phyloP scores from a whole-genome alignment of 768 basidiomycete genomes.

The Boletus rubescentipes region DNA sequence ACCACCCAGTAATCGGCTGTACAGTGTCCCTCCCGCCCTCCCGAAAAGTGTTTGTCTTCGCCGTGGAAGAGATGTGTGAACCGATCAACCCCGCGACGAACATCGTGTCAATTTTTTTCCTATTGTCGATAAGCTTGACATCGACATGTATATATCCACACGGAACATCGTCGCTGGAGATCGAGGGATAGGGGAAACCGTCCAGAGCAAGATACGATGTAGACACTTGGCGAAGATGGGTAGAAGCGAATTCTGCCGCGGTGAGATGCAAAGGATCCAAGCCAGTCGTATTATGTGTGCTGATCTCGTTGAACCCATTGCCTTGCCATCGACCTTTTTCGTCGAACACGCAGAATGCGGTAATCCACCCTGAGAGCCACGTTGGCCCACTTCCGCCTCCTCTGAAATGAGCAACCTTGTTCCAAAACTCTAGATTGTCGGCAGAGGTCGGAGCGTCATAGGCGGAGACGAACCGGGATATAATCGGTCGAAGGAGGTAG shows the following conservation, averaged over 20 bases:
- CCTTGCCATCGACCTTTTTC: no score
- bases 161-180: neutral
- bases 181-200: neutral
- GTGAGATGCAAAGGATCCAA: neutral
- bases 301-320: no score
- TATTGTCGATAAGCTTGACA: neutral
- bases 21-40: neutral
- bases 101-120: neutral
- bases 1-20: neutral
- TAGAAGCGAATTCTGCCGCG: neutral
- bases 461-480: neutral
- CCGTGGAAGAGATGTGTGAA: neutral
- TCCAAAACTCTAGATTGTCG: no score
- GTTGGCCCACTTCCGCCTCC: no score
- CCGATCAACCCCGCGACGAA: neutral
- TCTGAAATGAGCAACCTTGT: no score
- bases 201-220: neutral
- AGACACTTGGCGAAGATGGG: neutral
- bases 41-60: neutral
- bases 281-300: no score
- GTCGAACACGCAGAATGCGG: no score
- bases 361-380: no score
- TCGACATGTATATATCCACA: neutral
- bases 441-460: no score
- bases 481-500: slow-evolving; percentile 27